Percentiles rank a stretch among this genome's conserved stretches.
phyloP scores from a whole-genome alignment of 306 rosid species.

The Hippophae rhamnoides region DNA sequence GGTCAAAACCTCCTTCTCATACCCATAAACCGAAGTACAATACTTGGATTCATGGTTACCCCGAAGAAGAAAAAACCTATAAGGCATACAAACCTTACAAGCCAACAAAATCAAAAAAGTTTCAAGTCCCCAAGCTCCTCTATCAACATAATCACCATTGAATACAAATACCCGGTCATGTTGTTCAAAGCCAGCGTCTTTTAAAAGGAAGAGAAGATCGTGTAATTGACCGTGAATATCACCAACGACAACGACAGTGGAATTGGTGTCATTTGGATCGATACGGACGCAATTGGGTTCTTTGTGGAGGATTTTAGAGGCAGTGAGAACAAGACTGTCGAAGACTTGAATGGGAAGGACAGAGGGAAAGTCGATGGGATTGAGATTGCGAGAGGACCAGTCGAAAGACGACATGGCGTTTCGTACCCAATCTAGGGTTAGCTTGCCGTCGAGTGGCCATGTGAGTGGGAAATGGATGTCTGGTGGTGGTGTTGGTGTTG shows the following conservation, averaged over 20 bases:
- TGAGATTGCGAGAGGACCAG: constrained; percentile 52
- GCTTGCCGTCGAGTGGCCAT: constrained; percentile 52
- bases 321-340: constrained; percentile 53
- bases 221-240: constrained; percentile 81
- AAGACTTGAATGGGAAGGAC: constrained; percentile 55
- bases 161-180: constrained; percentile 51
- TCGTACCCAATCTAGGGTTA: constrained; percentile 48
- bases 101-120: constrained; percentile 61
- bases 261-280: constrained; percentile 26
- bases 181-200: constrained; percentile 59
- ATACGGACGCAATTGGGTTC: constrained; percentile 63
- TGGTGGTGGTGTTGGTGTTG: constrained; percentile 9
- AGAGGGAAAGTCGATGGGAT: constrained; percentile 46
- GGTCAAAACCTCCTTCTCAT: constrained; percentile 69
- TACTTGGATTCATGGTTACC: constrained; percentile 89
- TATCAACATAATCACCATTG: constrained; percentile 83
- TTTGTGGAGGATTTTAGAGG: constrained; percentile 74
- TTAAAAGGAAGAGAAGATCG: constrained; percentile 56
- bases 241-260: constrained; percentile 46
- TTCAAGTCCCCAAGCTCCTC: constrained; percentile 95
- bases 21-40: constrained; percentile 88
- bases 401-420: constrained; percentile 51
- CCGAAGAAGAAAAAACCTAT: constrained; percentile 51
- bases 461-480: constrained; percentile 33
- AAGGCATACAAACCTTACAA: constrained; percentile 69